Evolutionary conservation across 495 filamentous ascomycete genomes (phyloP), one percentile per base, ranked within the genome.

Genomic region (Aspergillus asperescens): DNA sequence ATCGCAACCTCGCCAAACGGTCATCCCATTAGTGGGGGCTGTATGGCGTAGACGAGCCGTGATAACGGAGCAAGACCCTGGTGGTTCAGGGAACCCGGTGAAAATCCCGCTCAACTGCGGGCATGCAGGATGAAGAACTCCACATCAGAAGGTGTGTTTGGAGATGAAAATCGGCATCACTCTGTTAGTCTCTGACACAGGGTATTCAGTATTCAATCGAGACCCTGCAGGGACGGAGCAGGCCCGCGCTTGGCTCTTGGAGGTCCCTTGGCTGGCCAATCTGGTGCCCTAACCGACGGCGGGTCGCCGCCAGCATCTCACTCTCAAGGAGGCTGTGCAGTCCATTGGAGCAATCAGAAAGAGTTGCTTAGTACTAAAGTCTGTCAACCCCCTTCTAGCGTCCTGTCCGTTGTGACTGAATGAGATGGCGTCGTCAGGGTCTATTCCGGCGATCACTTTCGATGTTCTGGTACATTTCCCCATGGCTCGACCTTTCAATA

Each of bases 381-480:
- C n/a, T n/a, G n/a, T n/a, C n/a, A n/a, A n/a, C n/a, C n/a, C n/a
- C n/a, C n/a, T n/a, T n/a, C n/a, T n/a, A n/a, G n/a, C 22, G 4
- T 22, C 5, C 18, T 4, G 18, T 10, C 40, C 13, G 12, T 10
- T 43, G 2, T 19, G 5, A 19, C 15, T 35, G 7, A 12, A 35
- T 16, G 9, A 47, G 5, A 47, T 47, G 44, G 44, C 29, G 13
- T 20, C 29, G 5, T 22, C 42, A 34, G 52, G 37, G 5, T 28
- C 51, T 12, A 39, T 54, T 5, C 56, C 56, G 9, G 51, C 45
- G 6, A 59, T 59, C 23, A 59, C 56, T n/a, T 37, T 59, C n/a
- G 39, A 59, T 32, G 46, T 59, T 42, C 37, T 43, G 40, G 55
- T 58, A 32, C 31, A 7, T 7, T 20, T 9, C 12, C n/a, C 35